phyloP scores from a whole-genome alignment of 257 asterid species.

The Scutellaria barbata region DNA sequence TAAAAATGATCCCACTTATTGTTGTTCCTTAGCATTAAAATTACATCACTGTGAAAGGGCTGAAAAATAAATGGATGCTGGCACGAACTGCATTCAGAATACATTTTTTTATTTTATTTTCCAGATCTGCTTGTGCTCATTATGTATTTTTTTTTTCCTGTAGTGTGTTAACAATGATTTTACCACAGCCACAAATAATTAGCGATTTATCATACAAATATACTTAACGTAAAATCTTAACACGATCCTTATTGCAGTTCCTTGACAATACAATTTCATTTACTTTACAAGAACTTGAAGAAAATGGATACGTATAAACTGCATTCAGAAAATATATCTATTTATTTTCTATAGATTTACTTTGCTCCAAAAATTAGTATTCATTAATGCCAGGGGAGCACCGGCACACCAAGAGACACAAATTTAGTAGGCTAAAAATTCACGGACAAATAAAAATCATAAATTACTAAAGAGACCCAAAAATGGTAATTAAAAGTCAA shows the following conservation, averaged over 20 bases:
- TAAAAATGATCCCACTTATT: background rate
- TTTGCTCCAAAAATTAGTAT: background rate
- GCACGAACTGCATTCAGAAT: background rate
- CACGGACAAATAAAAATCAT: background rate
- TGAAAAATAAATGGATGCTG: background rate
- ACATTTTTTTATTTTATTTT: background rate
- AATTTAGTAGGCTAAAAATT: background rate
- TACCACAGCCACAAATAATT: conserved; percentile 1
- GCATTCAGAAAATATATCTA: background rate
- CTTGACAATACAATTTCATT: background rate
- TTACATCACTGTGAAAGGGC: background rate
- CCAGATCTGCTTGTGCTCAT: conserved; percentile 1
- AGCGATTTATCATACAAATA: background rate
- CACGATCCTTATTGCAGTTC: background rate
- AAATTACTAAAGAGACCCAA: background rate
- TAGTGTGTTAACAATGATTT: background rate
- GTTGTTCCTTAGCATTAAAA: conserved; percentile 6
- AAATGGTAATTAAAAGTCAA: background rate
- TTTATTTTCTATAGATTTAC: conserved; percentile 1
- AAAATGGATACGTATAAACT: background rate
- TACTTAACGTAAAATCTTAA: background rate
- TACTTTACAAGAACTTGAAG: background rate
- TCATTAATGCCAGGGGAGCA: background rate
- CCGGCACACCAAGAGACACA: background rate
- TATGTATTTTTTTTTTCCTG: background rate